Evolutionary conservation across 2,329 filamentous ascomycete genomes (phyloP).

Genomic region (Leptosphaerulina australis): DNA sequence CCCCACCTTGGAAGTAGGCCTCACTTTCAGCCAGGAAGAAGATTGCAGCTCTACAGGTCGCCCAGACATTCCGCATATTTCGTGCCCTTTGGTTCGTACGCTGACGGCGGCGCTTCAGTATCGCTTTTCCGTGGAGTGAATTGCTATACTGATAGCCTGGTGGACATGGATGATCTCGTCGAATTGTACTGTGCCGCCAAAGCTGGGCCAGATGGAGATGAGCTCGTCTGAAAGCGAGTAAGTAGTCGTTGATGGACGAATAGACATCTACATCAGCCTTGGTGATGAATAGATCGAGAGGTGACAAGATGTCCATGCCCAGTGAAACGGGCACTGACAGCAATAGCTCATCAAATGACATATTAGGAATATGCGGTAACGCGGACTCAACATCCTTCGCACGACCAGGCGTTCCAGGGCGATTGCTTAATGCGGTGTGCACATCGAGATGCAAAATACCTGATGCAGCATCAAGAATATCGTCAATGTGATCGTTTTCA

Average conservation of each 20-base stretch:
- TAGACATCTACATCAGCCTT: slow-evolving; percentile 78
- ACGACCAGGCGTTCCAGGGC: slow-evolving; percentile 51
- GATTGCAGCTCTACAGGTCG: slow-evolving; percentile 81
- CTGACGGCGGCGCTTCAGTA: slow-evolving; percentile 66
- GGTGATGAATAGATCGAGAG: slow-evolving; percentile 86
- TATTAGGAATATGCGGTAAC: slow-evolving; percentile 47
- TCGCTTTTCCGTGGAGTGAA: slow-evolving; percentile 64
- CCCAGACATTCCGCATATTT: slow-evolving; percentile 84
- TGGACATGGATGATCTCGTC: slow-evolving; percentile 77
- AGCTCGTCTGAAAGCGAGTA: slow-evolving; percentile 82
- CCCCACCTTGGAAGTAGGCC: slow-evolving; percentile 86
- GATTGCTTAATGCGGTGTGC: slow-evolving; percentile 52
- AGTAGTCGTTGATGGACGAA: slow-evolving; percentile 83
- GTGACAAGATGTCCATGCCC: slow-evolving; percentile 73
- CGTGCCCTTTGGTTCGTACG: slow-evolving; percentile 67
- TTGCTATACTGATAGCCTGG: slow-evolving; percentile 68
- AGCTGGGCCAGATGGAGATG: slow-evolving; percentile 83
- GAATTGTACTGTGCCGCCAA: slow-evolving; percentile 82
- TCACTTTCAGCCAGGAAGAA: slow-evolving; percentile 90
- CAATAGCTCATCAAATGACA: slow-evolving; percentile 78
- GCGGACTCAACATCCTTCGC: slow-evolving; percentile 40
- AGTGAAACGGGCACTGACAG: slow-evolving; percentile 77
- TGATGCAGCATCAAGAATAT: slow-evolving; percentile 81
- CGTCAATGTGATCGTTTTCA: slow-evolving; percentile 75
- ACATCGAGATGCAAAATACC: slow-evolving; percentile 73